A percentile compares a stretch with the other conserved stretches of the same genome.
Conservation (phyloP, 2,329 filamentous ascomycete species). For the Cladophialophora exuberans region DNA sequence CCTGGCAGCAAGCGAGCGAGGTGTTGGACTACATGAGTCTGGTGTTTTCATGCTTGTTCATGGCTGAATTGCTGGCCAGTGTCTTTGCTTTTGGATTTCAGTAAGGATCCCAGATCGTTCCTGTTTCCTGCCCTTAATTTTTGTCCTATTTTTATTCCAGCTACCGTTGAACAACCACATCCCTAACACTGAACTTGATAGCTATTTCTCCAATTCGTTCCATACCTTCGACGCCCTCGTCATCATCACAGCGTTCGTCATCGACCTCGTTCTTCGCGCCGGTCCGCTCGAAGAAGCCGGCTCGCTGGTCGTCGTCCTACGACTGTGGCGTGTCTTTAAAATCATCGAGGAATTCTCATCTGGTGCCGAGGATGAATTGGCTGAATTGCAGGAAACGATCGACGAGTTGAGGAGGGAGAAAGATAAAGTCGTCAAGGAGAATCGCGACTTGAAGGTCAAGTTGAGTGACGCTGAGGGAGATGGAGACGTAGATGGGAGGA, state of each 20-base stretch:
- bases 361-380: constrained; percentile 65
- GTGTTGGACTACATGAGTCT: constrained; percentile 58
- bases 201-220: constrained; percentile 63
- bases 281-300: constrained; percentile 64
- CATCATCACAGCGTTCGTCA: constrained; percentile 63
- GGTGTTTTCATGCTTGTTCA: constrained; percentile 66
- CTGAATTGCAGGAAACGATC: constrained; percentile 58
- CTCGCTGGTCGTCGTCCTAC: constrained; percentile 67
- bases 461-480: not conserved
- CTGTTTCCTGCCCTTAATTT: not conserved
- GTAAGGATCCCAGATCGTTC: constrained; percentile 46
- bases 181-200: constrained; percentile 39
- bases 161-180: not conserved
- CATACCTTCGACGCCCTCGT: constrained; percentile 67
- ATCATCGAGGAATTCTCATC: constrained; percentile 70
- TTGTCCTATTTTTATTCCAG: not conserved
- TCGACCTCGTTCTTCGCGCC: constrained; percentile 64
- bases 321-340: constrained; percentile 71
- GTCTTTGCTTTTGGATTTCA: constrained; percentile 64
- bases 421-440: constrained; percentile 32
- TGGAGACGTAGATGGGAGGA: not conserved
- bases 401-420: constrained; percentile 40
- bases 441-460: constrained; percentile 21
- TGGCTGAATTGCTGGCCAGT: constrained; percentile 63
- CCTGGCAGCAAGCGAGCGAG: constrained; percentile 43